Evolutionary conservation across 257 asterid species (phyloP).

Genomic region (Schizonepeta tenuifolia): DNA sequence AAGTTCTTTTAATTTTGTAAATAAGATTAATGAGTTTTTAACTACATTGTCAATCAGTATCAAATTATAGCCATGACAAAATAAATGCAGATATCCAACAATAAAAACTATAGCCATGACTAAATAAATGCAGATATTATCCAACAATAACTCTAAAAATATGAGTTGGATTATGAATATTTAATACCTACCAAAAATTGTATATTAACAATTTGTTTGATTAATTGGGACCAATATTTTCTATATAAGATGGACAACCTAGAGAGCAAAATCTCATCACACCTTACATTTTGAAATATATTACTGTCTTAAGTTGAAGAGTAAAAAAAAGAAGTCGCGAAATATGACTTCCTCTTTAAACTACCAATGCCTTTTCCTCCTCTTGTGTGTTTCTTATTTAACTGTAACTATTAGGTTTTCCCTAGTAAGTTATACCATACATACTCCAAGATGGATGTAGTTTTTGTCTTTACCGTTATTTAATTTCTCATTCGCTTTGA

Average conservation of each 20-base stretch:
- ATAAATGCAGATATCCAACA: not conserved
- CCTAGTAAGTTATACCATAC: constrained; percentile 27
- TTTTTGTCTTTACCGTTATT: no score
- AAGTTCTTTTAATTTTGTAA: not conserved
- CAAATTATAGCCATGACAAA: not conserved
- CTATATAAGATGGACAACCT: not conserved
- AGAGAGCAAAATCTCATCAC: not conserved
- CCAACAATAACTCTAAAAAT: not conserved
- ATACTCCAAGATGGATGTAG: not conserved
- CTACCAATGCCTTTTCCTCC: constrained; percentile 24
- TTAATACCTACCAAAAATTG: not conserved
- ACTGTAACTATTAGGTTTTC: constrained; percentile 23
- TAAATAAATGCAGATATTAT: not conserved
- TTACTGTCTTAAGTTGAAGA: not conserved
- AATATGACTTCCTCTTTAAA: constrained; percentile 31
- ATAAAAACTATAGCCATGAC: no score
- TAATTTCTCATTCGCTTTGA: no score
- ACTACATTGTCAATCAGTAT: not conserved
- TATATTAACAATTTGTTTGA: not conserved
- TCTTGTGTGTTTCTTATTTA: constrained; percentile 16
- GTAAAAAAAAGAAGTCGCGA: not conserved
- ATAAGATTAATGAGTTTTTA: not conserved
- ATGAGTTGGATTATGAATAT: not conserved
- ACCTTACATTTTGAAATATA: not conserved
- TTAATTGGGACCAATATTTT: not conserved